Evolutionary conservation across 257 asterid genomes (phyloP).

Genomic region (Echium plantagineum): DNA sequence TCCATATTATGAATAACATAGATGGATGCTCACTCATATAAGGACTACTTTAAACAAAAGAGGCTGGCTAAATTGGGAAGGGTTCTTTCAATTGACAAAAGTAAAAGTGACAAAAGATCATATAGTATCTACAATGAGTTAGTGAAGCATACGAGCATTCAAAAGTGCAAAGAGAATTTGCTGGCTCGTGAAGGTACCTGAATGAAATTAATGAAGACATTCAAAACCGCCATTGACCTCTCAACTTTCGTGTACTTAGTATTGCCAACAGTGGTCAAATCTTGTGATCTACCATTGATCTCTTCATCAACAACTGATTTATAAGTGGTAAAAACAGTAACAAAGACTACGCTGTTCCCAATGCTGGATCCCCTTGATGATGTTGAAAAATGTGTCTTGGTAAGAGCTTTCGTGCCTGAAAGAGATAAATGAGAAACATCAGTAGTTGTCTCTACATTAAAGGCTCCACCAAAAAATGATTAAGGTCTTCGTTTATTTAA

Average conservation of each 20-base stretch:
- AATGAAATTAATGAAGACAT: slow-evolving; percentile 66
- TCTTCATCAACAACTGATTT: slow-evolving; percentile 30
- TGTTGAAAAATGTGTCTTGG: slow-evolving; percentile 32
- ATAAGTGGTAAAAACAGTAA: slow-evolving; percentile 70
- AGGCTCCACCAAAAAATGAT: not conserved
- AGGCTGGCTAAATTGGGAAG: no score
- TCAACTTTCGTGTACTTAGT: slow-evolving; percentile 58
- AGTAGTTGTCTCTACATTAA: slow-evolving; percentile 1
- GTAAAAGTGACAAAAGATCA: no score
- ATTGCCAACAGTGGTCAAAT: slow-evolving; percentile 64
- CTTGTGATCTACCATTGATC: slow-evolving; percentile 26
- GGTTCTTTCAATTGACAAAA: no score
- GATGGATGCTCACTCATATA: no score
- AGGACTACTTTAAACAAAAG: no score
- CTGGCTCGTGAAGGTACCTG: slow-evolving; percentile 36
- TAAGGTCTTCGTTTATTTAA: not conserved
- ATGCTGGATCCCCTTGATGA: slow-evolving; percentile 15
- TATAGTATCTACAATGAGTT: no score
- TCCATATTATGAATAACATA: no score
- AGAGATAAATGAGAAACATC: slow-evolving; percentile 9
- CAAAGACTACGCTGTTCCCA: slow-evolving; percentile 39
- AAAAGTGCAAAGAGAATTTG: not conserved
- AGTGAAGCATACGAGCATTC: not conserved
- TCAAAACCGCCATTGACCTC: slow-evolving; percentile 73
- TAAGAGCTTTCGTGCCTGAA: slow-evolving; percentile 69